Evolutionary conservation across 177 flowering plant genomes (phyloP).

Genomic region (Telopea speciosissima): DNA sequence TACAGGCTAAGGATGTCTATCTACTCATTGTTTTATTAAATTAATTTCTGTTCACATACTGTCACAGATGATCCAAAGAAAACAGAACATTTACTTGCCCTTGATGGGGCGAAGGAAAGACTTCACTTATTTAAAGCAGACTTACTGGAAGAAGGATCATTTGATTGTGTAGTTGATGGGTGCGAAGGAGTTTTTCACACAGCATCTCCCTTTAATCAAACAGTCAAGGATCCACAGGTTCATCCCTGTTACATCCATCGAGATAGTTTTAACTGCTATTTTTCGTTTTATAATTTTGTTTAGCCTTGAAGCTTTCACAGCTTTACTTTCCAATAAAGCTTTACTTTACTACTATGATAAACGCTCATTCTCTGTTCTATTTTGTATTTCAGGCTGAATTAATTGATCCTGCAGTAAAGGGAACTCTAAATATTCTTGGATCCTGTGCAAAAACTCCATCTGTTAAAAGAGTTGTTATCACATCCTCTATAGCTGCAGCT

Average conservation of each 20-base stretch:
- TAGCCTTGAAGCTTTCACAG: background rate
- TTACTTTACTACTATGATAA: background rate
- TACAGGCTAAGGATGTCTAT: background rate
- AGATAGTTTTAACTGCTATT: background rate
- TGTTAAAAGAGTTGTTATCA: conserved; percentile 65
- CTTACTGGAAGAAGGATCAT: conserved; percentile 38
- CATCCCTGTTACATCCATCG: background rate
- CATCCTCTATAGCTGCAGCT: conserved; percentile 79
- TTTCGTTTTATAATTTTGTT: background rate
- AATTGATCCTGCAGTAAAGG: conserved; percentile 81
- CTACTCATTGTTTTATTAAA: background rate
- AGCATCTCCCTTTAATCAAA: conserved; percentile 36
- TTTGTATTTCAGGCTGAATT: conserved; percentile 55
- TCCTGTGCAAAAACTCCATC: conserved; percentile 56
- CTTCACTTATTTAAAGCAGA: conserved; percentile 39
- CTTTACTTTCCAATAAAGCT: too few relatives aligned
- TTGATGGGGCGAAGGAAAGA: conserved; percentile 42
- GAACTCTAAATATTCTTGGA: conserved; percentile 76
- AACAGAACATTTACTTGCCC: conserved; percentile 31
- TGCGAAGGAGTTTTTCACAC: conserved; percentile 51
- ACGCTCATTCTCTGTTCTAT: background rate
- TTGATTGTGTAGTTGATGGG: conserved; percentile 40
- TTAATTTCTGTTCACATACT: background rate
- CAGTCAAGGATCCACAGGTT: conserved; percentile 43
- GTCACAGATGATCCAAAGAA: conserved; percentile 38